Percentiles rank a stretch among this genome's conserved stretches.
Conservation (phyloP, 2,329 filamentous ascomycete species). For the Cladorrhinum sp. region DNA sequence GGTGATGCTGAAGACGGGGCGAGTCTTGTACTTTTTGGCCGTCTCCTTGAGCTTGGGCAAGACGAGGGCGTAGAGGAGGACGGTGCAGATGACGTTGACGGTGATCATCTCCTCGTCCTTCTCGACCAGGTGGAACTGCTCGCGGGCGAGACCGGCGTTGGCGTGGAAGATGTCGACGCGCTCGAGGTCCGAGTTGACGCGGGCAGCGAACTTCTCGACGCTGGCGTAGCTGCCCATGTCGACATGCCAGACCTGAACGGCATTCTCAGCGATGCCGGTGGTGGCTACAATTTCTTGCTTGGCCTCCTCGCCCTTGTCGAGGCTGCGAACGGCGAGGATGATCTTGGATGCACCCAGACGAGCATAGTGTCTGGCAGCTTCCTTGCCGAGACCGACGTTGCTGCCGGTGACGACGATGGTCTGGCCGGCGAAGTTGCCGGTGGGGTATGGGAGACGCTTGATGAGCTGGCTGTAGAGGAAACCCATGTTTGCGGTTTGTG, state of each 20-base stretch:
- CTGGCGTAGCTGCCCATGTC: conserved; percentile 44
- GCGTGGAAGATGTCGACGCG: conserved; percentile 12
- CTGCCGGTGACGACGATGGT: conserved; percentile 20
- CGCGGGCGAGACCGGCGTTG: conserved; percentile 14
- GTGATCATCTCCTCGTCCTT: conserved; percentile 48
- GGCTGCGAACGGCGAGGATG: conserved; percentile 16
- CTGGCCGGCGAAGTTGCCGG: conserved; percentile 9
- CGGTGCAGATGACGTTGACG: conserved; percentile 52
- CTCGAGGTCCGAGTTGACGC: conserved; percentile 20
- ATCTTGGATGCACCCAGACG: conserved; percentile 13
- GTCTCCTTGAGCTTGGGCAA: conserved; percentile 50
- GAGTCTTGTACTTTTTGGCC: no score
- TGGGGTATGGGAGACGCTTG: conserved; percentile 4
- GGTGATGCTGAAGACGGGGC: no score
- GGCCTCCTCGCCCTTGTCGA: conserved; percentile 5
- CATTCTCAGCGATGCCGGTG: conserved; percentile 20
- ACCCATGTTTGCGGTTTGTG: no score
- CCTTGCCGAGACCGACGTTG: conserved; percentile 18
- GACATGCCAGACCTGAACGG: conserved; percentile 45
- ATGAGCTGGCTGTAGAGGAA: no score
- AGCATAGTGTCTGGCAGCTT: conserved; percentile 20
- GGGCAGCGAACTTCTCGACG: conserved; percentile 40
- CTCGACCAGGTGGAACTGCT: conserved; percentile 30
- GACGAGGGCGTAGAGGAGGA: conserved; percentile 48
- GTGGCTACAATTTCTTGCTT: not conserved